phyloP scores from a whole-genome alignment of 1,284 basidiomycete species.

The Irpex rosettiformis region DNA sequence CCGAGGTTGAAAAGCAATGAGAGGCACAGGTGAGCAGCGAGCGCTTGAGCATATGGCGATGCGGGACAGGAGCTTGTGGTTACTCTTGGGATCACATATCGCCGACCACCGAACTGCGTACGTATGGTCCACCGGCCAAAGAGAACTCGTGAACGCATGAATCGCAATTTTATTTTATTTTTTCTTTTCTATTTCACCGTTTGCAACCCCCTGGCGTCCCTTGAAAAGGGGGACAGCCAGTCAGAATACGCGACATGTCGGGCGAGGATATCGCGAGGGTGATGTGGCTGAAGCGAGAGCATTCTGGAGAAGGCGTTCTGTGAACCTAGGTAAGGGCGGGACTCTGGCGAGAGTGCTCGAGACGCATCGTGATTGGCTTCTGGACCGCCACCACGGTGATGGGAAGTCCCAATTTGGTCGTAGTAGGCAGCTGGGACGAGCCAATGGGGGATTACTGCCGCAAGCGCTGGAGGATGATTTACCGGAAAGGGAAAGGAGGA shows the following conservation, averaged over 20 bases:
- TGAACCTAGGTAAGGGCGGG: neutral
- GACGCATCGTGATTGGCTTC: neutral
- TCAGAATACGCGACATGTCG: neutral
- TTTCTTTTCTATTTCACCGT: no score
- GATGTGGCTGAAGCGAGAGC: neutral
- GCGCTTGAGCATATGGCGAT: no score
- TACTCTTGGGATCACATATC: no score
- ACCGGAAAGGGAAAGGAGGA: neutral
- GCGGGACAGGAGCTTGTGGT: no score
- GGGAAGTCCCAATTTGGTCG: neutral
- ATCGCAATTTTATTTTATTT: no score
- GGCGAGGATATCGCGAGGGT: neutral
- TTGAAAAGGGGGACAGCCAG: no score
- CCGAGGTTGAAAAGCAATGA: neutral
- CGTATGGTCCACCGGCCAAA: no score
- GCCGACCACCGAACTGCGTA: no score
- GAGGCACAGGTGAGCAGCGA: no score
- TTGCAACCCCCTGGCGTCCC: no score
- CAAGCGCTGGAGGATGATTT: no score
- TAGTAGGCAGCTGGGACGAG: neutral
- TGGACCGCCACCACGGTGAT: conserved; percentile 1
- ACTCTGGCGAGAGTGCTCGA: neutral
- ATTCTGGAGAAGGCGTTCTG: neutral
- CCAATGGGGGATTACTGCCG: neutral
- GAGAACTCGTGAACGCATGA: no score